Evolutionary conservation across 352 stramenopile species (phyloP).

Genomic region (Phytopythium sindhum): DNA sequence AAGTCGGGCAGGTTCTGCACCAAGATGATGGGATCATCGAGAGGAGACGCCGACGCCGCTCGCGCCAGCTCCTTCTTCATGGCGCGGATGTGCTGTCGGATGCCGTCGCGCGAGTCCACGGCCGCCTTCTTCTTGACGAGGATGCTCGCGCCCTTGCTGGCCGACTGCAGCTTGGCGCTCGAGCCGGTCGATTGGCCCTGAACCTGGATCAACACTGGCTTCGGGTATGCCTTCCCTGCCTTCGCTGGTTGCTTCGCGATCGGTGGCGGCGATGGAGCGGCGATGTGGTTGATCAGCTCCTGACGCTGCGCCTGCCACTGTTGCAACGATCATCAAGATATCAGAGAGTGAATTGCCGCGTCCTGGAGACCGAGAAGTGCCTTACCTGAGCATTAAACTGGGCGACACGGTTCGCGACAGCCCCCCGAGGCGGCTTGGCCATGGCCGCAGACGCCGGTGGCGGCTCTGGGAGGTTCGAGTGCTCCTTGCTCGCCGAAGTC

Average conservation of each 20-base stretch:
- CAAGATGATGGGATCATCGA: constrained; percentile 69
- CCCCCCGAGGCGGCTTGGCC: neutral
- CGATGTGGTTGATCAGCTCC: constrained; percentile 25
- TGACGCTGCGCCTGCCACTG: constrained; percentile 47
- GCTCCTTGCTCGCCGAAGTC: neutral
- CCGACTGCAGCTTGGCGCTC: constrained; percentile 8
- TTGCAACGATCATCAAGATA: neutral
- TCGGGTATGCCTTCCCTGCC: constrained; percentile 4
- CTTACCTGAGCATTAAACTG: constrained; percentile 56
- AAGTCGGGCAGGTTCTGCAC: constrained; percentile 63
- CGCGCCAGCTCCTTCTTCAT: constrained; percentile 34
- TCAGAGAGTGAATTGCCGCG: neutral
- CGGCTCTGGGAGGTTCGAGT: neutral
- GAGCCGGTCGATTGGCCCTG: neutral
- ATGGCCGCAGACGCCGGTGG: neutral
- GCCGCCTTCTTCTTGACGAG: constrained; percentile 11
- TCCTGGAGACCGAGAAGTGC: neutral
- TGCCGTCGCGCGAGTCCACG: constrained; percentile 14
- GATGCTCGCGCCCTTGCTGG: neutral
- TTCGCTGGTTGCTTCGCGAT: constrained; percentile 5
- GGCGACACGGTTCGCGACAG: constrained; percentile 34
- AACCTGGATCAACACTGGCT: constrained; percentile 6
- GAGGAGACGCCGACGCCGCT: constrained; percentile 16
- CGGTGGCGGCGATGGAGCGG: constrained; percentile 13
- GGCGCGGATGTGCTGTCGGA: constrained; percentile 32